phyloP scores from a whole-genome alignment of 306 rosid genomes.

The Quercus parvula region DNA sequence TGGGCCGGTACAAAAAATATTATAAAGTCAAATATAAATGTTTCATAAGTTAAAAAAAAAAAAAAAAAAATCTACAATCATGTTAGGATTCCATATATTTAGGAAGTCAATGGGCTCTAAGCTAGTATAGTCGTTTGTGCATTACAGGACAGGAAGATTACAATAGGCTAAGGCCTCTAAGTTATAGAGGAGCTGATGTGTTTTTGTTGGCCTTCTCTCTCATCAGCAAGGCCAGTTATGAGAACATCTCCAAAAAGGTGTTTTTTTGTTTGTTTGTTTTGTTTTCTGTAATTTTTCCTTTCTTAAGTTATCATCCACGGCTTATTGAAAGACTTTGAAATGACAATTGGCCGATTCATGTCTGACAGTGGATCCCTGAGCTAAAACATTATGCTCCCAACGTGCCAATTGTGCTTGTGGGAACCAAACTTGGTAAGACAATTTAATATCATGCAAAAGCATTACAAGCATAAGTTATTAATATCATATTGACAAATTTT shows the following conservation, averaged over 20 bases:
- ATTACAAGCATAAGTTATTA: neutral
- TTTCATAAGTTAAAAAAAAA: neutral
- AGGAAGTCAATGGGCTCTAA: neutral
- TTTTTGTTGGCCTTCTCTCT: slow-evolving; percentile 90
- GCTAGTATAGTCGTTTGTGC: neutral
- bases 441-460: neutral
- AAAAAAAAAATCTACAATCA: neutral
- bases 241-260: slow-evolving; percentile 87
- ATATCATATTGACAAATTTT: neutral
- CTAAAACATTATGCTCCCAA: slow-evolving; percentile 75
- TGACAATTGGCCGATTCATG: neutral
- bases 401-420: slow-evolving; percentile 72
- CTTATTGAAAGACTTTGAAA: neutral
- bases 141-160: slow-evolving; percentile 89
- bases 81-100: neutral
- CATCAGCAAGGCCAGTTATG: slow-evolving; percentile 91
- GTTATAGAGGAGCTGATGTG: slow-evolving; percentile 96
- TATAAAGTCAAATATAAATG: too few species aligned
- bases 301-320: neutral
- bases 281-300: neutral
- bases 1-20: too few species aligned
- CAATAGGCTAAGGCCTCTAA: slow-evolving; percentile 92
- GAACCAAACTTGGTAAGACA: slow-evolving; percentile 69
- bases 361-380: slow-evolving; percentile 81
- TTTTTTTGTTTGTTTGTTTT: neutral